Evolutionary conservation across 1,284 basidiomycete species (phyloP), one percentile per base, ranked within the genome.

Genomic region (Erythrobasidium hasegawianum): DNA sequence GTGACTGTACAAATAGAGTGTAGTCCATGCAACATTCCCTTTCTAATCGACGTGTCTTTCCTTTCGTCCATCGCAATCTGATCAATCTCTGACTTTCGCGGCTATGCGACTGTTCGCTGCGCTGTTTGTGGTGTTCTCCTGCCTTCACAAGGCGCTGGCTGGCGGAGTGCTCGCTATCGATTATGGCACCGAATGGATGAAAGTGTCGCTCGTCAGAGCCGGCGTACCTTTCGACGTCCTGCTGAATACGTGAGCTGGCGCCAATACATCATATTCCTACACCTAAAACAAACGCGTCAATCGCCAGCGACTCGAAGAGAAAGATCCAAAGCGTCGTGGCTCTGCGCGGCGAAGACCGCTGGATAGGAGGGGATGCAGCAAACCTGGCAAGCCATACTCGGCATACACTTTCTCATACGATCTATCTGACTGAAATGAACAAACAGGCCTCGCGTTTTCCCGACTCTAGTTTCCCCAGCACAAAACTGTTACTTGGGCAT

Each of bases 191-290:
- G 93, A 97, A 79, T 92, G 86, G 82, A 95, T 92, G 75, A 98
- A 97, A 78, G 89, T 92, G 26, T 94, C 93, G 9, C 81, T 98
- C 69, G 89, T 98, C 83, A 95, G 95, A 76, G 95, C 95, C 0
- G 95, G 94, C 45, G 81, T 90, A 57, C 93, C 95, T 0, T 96
- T 98, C 74, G 95, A 99, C 78, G 90, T 99, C 33, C 82, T 99
- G 39, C 81, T 98, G 57, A 94, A 96, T 79, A 65, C 62, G 62
- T 65, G 27, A n/a, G n/a, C n/a, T n/a, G 24, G 62, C 33, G 33
- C 33, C 5, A 33, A 33, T 55, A n/a, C n/a, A n/a, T n/a, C n/a
- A n/a, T n/a, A n/a, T n/a, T n/a, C n/a, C n/a, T n/a, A n/a, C n/a
- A n/a, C n/a, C n/a, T n/a, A n/a, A n/a, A n/a, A n/a, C n/a, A n/a